Evolutionary conservation across 768 basidiomycete genomes (phyloP).

Genomic region (Mycena galericulata): DNA sequence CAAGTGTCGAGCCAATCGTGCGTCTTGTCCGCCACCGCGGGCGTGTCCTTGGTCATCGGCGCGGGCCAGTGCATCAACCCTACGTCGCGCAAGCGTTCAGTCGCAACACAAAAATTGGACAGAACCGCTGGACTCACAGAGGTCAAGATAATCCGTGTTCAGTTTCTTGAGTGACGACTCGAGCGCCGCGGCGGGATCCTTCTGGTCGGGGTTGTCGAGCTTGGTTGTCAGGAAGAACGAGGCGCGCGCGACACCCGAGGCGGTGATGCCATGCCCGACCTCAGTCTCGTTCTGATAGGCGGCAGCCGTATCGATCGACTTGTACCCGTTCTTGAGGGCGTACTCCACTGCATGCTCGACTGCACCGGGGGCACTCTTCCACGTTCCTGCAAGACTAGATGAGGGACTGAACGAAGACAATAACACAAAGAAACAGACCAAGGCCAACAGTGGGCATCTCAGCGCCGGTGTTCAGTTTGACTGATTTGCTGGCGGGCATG

Average conservation of each 20-base stretch:
- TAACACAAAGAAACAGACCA: slow-evolving; percentile 49
- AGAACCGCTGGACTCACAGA: slow-evolving; percentile 60
- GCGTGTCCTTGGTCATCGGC: slow-evolving; percentile 68
- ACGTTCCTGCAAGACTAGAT: slow-evolving; percentile 65
- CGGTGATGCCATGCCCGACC: slow-evolving; percentile 84
- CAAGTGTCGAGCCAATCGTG: slow-evolving; percentile 81
- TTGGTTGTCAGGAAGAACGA: slow-evolving; percentile 88
- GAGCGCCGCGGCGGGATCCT: slow-evolving; percentile 69
- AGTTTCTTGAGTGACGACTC: slow-evolving; percentile 76
- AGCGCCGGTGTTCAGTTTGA: slow-evolving; percentile 82
- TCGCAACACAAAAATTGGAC: neutral
- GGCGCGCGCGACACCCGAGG: slow-evolving; percentile 76
- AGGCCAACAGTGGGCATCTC: slow-evolving; percentile 83
- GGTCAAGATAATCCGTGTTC: slow-evolving; percentile 81
- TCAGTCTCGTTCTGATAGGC: slow-evolving; percentile 82
- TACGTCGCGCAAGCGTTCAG: too few relatives aligned
- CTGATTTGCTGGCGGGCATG: slow-evolving; percentile 63
- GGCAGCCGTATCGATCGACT: slow-evolving; percentile 76
- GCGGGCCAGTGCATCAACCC: slow-evolving; percentile 90
- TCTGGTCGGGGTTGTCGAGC: slow-evolving; percentile 73
- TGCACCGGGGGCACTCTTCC: slow-evolving; percentile 77
- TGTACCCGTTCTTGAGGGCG: slow-evolving; percentile 83
- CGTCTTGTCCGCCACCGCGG: slow-evolving; percentile 23
- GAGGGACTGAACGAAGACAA: neutral
- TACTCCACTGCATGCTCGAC: slow-evolving; percentile 81